A percentile compares a stretch with the other conserved stretches of the same genome.
Evolutionary conservation across 2,329 filamentous ascomycete genomes (phyloP).

Genomic region (Pestalotiopsis sp.): DNA sequence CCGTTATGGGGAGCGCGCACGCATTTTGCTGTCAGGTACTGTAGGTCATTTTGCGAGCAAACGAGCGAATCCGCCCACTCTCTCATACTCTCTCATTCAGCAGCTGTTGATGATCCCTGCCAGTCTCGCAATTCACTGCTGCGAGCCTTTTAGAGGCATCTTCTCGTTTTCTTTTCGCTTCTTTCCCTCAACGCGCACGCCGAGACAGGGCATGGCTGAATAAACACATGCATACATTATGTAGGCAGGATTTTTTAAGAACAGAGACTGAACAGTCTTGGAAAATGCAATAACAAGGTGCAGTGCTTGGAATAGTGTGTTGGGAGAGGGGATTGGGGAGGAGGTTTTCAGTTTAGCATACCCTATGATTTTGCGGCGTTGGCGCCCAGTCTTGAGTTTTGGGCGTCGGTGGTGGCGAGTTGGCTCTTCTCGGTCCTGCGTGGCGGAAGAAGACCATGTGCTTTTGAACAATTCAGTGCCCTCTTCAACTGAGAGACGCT

Average conservation of each 20-base stretch:
- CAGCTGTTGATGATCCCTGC: slow-evolving; percentile 10
- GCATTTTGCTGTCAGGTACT: slow-evolving; percentile 19
- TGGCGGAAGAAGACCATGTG: slow-evolving; percentile 6
- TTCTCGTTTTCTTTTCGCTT: not conserved
- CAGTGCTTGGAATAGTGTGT: slow-evolving; percentile 2
- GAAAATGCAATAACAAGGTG: not conserved
- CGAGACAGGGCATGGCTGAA: not conserved
- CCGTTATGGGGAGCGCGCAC: not conserved
- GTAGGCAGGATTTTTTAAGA: not conserved
- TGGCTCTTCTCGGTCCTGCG: slow-evolving; percentile 9
- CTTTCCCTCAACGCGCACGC: not conserved
- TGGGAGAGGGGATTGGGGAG: not conserved
- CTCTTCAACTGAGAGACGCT: slow-evolving; percentile 15
- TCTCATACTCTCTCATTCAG: not conserved
- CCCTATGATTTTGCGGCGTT: slow-evolving; percentile 6
- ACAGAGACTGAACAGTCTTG: not conserved
- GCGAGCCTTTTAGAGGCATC: slow-evolving; percentile 7
- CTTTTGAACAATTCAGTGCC: slow-evolving; percentile 9
- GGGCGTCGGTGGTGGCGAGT: not conserved
- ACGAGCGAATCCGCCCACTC: not conserved
- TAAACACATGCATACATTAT: not conserved
- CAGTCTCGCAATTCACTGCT: slow-evolving; percentile 16
- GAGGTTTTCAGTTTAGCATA: slow-evolving; percentile 14
- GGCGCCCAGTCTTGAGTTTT: not conserved
- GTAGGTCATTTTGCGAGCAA: slow-evolving; percentile 11